These are phyloP conservation scores for Brassica juncea DNA, from an alignment of 345 rosid genomes.

Conservation along the genomic window DNA sequence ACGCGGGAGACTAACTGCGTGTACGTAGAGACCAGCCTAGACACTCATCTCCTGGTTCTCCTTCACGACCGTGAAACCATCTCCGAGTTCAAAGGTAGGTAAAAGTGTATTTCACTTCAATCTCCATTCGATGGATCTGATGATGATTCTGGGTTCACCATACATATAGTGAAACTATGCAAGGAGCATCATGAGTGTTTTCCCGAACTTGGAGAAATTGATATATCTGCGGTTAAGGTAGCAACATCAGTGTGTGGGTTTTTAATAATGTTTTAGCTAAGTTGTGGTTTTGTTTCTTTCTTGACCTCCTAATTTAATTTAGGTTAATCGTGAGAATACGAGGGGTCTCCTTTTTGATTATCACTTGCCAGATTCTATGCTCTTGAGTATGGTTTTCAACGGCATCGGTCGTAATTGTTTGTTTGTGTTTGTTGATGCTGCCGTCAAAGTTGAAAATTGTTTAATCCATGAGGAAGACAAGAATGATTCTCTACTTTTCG, in stretches of 20 bases:
- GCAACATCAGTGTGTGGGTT: background rate
- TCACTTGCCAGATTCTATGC: constrained; percentile 54
- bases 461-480: constrained; percentile 15
- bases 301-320: background rate
- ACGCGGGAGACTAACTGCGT: constrained; percentile 25
- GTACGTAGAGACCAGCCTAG: constrained; percentile 62
- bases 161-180: background rate
- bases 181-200: background rate
- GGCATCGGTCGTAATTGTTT: constrained; percentile 42
- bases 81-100: constrained; percentile 50
- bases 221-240: constrained; percentile 1
- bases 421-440: constrained; percentile 57
- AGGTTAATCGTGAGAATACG: constrained; percentile 42
- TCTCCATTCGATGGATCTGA: background rate
- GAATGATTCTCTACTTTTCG: background rate
- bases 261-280: background rate
- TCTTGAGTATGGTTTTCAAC: constrained; percentile 46
- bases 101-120: background rate
- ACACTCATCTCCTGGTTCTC: constrained; percentile 53
- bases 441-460: background rate
- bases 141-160: background rate
- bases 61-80: constrained; percentile 57
- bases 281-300: background rate
- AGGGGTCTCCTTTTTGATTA: constrained; percentile 28
- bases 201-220: background rate